Percentiles rank a stretch among this genome's conserved stretches.
These are phyloP conservation scores for Ilyonectria destructans DNA, from an alignment of 2,329 filamentous ascomycete genomes.

Conservation along the genomic window DNA sequence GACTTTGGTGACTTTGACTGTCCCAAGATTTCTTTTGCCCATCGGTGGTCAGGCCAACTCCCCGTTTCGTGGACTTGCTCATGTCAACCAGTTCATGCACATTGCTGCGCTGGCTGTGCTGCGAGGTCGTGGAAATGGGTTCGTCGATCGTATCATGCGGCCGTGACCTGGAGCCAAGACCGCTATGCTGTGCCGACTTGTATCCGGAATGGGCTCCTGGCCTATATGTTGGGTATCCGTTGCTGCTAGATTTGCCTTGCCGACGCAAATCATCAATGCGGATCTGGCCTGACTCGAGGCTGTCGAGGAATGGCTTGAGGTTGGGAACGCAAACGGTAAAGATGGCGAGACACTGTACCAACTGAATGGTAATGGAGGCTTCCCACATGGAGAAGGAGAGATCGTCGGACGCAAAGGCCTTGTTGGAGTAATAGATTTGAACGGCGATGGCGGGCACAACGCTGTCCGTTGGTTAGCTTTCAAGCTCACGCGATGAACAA, in stretches of 20 bases:
- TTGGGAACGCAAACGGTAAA: constrained; percentile 50
- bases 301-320: constrained; percentile 52
- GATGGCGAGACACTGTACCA: constrained; percentile 50
- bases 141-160: constrained; percentile 8
- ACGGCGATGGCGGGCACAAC: constrained; percentile 49
- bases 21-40: constrained; percentile 38
- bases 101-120: constrained; percentile 33
- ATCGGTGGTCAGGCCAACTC: not conserved
- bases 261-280: constrained; percentile 49
- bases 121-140: constrained; percentile 14
- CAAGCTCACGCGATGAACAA: not conserved
- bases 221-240: constrained; percentile 37
- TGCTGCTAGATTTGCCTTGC: constrained; percentile 45
- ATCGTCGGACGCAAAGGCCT: constrained; percentile 43
- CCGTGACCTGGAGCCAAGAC: constrained; percentile 29
- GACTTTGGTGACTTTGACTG: constrained; percentile 43
- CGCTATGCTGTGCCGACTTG: constrained; percentile 40
- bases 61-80: constrained; percentile 20
- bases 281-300: constrained; percentile 50
- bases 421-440: constrained; percentile 48
- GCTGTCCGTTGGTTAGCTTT: constrained; percentile 32
- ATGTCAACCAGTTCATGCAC: constrained; percentile 39
- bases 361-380: constrained; percentile 43
- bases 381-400: constrained; percentile 47
- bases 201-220: constrained; percentile 36